Evolutionary conservation across 345 rosid species (phyloP), one percentile per base, ranked within the genome.

Genomic region (Pistacia integerrima): DNA sequence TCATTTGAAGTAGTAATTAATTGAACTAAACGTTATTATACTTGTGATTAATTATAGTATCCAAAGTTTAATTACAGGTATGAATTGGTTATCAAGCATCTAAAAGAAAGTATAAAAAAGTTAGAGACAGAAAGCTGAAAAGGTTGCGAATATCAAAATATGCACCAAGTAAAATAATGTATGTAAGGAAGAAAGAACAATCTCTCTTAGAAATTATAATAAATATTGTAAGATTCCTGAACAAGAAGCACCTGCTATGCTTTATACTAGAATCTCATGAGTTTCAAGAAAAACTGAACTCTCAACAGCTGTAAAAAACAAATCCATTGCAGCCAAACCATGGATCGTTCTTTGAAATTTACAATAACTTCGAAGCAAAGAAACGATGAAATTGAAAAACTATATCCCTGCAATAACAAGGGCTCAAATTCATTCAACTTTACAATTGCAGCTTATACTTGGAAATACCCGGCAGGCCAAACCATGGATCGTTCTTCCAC

Each of bases 171-270:
- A n/a, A n/a, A 67, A 64, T 49, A 65, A 74, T 73, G 38, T 5
- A 52, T 52, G 60, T 46, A 25, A 25, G 25, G 25, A 25, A 25
- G 0, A 77, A 85, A 64, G 77, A 76, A 62, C 78, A 78, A 35
- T 78, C 84, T 82, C 76, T 78, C 76, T 48, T 72, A 82, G 81
- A 73, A 77, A 80, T 62, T 41, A 25, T 25, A 25, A 41, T 41
- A 41, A 3, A 41, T 41, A 41, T 16, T 80, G 75, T 69, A 35
- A 28, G 85, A 73, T 80, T 80, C 82, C 83, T 25, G 56, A 17
- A 20, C 17, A 14, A 41, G 11, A n/a, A 2, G 44, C 70, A 4
- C 35, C n/a, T 4, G 9, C 54, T 46, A 46, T 16, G 61, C 28
- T 17, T 70, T 33, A 33, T 18, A 55, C 61, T 10, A 18, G 62